A percentile compares a stretch with the other conserved stretches of the same genome.
These are phyloP conservation scores for Isoetes taiwanensis DNA, from an alignment of 75 land plant genomes.

Conservation along the genomic window DNA sequence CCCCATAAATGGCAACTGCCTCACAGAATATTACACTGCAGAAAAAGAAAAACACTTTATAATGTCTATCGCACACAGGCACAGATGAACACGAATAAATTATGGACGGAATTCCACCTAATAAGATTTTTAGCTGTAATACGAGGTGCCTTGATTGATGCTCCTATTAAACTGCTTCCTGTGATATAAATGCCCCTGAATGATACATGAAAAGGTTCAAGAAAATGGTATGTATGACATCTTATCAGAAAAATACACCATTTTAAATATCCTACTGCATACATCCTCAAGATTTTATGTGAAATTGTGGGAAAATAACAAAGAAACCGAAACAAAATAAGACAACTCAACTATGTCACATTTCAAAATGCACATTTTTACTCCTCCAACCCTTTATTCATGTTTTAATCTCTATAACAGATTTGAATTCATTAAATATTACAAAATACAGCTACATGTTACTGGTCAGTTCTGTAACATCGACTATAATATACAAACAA, in stretches of 20 bases:
- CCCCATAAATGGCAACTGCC: conserved; percentile 22
- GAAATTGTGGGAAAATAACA: no score
- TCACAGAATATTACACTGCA: conserved; percentile 64
- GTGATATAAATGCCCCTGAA: conserved; percentile 10
- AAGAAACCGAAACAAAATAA: background rate
- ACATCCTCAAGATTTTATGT: background rate
- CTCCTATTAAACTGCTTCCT: background rate
- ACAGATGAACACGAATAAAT: background rate
- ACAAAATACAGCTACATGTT: no score
- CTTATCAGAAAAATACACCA: no score
- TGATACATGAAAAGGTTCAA: no score
- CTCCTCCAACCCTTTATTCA: no score
- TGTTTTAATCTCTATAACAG: no score
- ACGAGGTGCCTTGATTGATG: background rate
- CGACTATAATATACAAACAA: no score
- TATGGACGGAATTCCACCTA: background rate
- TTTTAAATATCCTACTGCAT: background rate
- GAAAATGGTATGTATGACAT: no score
- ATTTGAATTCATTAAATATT: no score
- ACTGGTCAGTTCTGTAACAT: no score
- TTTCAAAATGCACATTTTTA: no score
- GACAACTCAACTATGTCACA: background rate
- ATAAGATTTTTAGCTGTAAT: conserved; percentile 2
- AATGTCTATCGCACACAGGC: background rate
- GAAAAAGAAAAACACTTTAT: background rate